Evolutionary conservation across 176 grass and related monocot species (phyloP).

Genomic region (Triticum dicoccoides): DNA sequence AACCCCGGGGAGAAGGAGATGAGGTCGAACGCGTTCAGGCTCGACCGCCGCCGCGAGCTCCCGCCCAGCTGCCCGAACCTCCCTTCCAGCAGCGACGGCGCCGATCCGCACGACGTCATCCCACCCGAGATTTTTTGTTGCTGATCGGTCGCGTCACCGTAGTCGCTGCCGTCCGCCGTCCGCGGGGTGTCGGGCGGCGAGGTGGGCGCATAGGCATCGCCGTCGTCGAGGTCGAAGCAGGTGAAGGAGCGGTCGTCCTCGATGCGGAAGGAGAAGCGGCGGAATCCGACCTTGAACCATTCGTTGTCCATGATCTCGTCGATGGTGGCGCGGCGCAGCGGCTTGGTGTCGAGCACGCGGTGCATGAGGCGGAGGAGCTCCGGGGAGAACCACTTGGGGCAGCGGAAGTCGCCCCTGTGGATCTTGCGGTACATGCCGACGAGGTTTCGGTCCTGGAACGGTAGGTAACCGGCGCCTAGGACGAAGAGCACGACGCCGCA

Average conservation of each 20-base stretch:
- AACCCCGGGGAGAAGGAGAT: slow-evolving; percentile 93
- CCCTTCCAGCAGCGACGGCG: slow-evolving; percentile 61
- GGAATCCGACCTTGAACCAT: slow-evolving; percentile 90
- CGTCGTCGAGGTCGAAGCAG: slow-evolving; percentile 46
- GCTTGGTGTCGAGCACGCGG: slow-evolving; percentile 70
- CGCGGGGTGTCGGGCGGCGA: slow-evolving; percentile 38
- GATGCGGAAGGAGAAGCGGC: slow-evolving; percentile 80
- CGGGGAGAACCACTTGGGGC: slow-evolving; percentile 83
- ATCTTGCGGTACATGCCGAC: slow-evolving; percentile 97
- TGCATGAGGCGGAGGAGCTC: slow-evolving; percentile 59
- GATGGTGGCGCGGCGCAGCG: slow-evolving; percentile 53
- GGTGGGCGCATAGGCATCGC: background rate
- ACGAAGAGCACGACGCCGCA: slow-evolving; percentile 96
- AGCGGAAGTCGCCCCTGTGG: slow-evolving; percentile 84
- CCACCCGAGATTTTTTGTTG: background rate
- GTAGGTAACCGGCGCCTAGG: slow-evolving; percentile 81
- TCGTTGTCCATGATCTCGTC: slow-evolving; percentile 74
- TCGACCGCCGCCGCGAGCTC: slow-evolving; percentile 57
- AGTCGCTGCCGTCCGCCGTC: background rate
- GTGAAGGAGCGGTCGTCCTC: slow-evolving; percentile 84
- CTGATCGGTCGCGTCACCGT: background rate
- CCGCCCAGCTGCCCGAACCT: slow-evolving; percentile 7
- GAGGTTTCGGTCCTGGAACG: slow-evolving; percentile 82
- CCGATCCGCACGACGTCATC: slow-evolving; percentile 59
- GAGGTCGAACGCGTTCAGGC: slow-evolving; percentile 97